Conservation (phyloP, 192 early-diverging fungal species). For the Coemansia sp. region DNA sequence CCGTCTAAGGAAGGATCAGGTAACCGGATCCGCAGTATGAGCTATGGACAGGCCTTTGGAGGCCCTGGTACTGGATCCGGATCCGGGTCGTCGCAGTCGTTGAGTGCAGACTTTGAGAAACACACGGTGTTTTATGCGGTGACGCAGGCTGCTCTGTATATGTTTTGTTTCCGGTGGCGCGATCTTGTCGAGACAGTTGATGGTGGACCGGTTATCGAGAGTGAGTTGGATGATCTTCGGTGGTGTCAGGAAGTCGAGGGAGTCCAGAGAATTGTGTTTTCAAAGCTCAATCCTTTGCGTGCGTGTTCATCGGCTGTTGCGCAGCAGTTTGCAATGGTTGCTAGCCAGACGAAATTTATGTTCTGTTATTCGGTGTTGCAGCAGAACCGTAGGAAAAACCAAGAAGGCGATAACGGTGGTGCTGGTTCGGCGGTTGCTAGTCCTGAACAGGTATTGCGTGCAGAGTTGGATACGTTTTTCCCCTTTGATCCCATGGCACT, state of each 20-base stretch:
- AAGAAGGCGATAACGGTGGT: slow-evolving; percentile 4
- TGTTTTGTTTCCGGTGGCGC: slow-evolving; percentile 95
- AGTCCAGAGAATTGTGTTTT: slow-evolving; percentile 75
- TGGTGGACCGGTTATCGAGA: slow-evolving; percentile 30
- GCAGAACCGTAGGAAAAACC: slow-evolving; percentile 54
- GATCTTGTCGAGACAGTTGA: slow-evolving; percentile 61
- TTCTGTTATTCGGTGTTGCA: slow-evolving; percentile 82
- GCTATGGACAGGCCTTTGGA: background rate
- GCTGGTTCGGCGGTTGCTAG: slow-evolving; percentile 10
- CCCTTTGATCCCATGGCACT: slow-evolving; percentile 92
- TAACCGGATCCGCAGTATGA: slow-evolving; percentile 1
- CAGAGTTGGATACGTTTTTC: slow-evolving; percentile 78
- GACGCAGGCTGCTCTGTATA: slow-evolving; percentile 87
- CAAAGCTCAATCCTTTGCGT: slow-evolving; percentile 74
- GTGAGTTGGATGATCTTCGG: slow-evolving; percentile 33
- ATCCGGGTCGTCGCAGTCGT: background rate
- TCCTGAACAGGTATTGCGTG: slow-evolving; percentile 30
- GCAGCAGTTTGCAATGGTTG: slow-evolving; percentile 82
- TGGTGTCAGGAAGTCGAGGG: slow-evolving; percentile 70
- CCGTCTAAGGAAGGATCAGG: background rate
- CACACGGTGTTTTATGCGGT: slow-evolving; percentile 84
- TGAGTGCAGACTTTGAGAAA: slow-evolving; percentile 58
- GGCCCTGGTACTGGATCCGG: background rate
- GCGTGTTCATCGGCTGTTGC: slow-evolving; percentile 80
- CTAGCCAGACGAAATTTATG: slow-evolving; percentile 78